Base-by-base conservation (phyloP, 192 early-diverging fungal species). In the Funneliformis geosporum region DNA sequence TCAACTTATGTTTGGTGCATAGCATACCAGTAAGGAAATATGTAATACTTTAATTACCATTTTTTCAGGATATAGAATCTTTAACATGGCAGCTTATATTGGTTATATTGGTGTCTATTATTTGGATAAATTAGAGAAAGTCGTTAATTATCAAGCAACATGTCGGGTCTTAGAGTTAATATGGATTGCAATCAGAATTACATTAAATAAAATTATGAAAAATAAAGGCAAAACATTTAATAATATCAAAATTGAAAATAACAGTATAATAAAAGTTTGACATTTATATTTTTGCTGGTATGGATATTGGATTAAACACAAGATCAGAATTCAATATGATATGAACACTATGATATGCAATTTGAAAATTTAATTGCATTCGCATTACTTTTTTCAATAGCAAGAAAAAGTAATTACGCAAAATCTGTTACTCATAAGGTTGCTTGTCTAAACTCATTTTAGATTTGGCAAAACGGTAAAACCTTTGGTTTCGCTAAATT, bases 361-460 rank as follows among this genome's bases (percentile, higher is more conserved):
- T 46, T 72, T 46, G 70, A 72, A 72, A 72, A 72, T 25, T 25
- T 72, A 16, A 72, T 23, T 23, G 70, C 70, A 46, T 72, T 72
- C 44, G 27, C 40, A 0, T 18, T 18, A 23, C 46, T 72, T 42
- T 72, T 72, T 50, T 11, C 39, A 23, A 42, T 72, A 27, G 40
- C 4, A n/a, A 38, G 0, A 7, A n/a, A 50, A 43, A 46, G 42
- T 46, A 72, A 72, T 23, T 72, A 72, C 44, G 70, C 70, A 43
- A 33, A 44, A 25, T 72, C 40, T 11, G 70, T 72, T 44, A 72
- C 70, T n/a, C n/a, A n/a, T n/a, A n/a, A n/a, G n/a, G n/a, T n/a
- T n/a, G n/a, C n/a, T n/a, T n/a, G n/a, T n/a, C n/a, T n/a, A n/a
- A n/a, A n/a, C n/a, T n/a, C n/a, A n/a, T n/a, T n/a, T n/a, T n/a